These are phyloP conservation scores for Eucalyptus lansdowneana DNA, from an alignment of 345 rosid species.

Conservation along the genomic window DNA sequence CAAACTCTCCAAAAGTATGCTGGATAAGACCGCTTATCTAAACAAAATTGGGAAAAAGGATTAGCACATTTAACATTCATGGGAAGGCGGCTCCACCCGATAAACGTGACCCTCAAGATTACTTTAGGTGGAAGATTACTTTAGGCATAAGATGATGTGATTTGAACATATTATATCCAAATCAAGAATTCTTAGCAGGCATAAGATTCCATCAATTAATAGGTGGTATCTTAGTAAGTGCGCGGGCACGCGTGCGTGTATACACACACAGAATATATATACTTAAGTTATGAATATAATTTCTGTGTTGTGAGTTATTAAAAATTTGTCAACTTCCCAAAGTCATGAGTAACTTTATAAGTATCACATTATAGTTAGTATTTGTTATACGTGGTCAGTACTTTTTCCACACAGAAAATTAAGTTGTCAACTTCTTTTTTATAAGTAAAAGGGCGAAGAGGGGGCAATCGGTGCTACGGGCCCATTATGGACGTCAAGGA, in stretches of 20 bases:
- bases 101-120: background rate
- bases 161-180: background rate
- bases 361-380: background rate
- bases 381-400: background rate
- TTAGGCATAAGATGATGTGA: background rate
- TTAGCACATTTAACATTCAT: background rate
- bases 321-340: background rate
- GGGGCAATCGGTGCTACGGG: background rate
- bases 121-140: background rate
- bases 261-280: background rate
- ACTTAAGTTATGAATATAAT: background rate
- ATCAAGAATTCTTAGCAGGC: background rate
- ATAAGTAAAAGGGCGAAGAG: background rate
- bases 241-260: no score
- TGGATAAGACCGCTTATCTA: background rate
- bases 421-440: background rate
- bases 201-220: background rate
- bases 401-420: background rate
- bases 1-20: background rate
- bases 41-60: background rate
- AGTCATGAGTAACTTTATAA: background rate
- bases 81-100: background rate
- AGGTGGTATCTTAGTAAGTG: background rate
- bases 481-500: background rate
- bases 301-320: background rate